Evolutionary conservation across 2,329 filamentous ascomycete genomes (phyloP), one percentile per base, ranked within the genome.

Genomic region (Pyrenochaeta sp.): DNA sequence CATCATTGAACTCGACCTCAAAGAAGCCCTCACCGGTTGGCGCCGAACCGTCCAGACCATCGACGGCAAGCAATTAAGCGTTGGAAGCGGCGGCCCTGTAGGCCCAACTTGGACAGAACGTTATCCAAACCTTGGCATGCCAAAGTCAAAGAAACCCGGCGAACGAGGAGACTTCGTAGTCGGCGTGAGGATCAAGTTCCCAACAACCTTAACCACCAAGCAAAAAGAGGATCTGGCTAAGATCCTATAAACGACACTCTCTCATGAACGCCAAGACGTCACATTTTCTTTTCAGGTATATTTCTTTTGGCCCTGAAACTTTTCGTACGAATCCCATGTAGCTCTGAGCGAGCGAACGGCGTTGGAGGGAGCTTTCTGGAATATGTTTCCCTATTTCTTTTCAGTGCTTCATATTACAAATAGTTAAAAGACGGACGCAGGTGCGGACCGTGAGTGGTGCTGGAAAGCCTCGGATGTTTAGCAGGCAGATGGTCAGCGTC

Each of bases 1-100:
- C 63, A 88, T 80, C 1, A 79, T 97, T 57, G 88, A 92, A 6
- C 80, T 99, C 38, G 85, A 87, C 19, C 84, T 99, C 32, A 97
- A 96, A 72, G 94, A 99, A 74, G 90, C 94, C 2, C 76, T 99
- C 30, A 96, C 92, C 0, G 94, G 94, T 45, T 99, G 94, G 94
- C 87, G 84, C 60, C 85, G 89, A 40, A 95, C 89, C n/a, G 85
- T 99, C 15, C 84, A 86, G 21, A 99, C 93, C 7, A 97, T 99
- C 60, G 94, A 99, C 63, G 89, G 89, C 59, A 92, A 89, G 67
- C 88, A 92, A 62, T 77, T 99, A 58, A 84, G 79, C 37, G 82
- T 97, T 26, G 84, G 89, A 30, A 92, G 91, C 71, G 76, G 80
- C 4, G 93, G 92, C 0, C 93, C 93, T 1, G 97, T 93, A 6